These are phyloP conservation scores for Nymphaea colorata DNA, from an alignment of 164 flowering plant species.

Conservation along the genomic window DNA sequence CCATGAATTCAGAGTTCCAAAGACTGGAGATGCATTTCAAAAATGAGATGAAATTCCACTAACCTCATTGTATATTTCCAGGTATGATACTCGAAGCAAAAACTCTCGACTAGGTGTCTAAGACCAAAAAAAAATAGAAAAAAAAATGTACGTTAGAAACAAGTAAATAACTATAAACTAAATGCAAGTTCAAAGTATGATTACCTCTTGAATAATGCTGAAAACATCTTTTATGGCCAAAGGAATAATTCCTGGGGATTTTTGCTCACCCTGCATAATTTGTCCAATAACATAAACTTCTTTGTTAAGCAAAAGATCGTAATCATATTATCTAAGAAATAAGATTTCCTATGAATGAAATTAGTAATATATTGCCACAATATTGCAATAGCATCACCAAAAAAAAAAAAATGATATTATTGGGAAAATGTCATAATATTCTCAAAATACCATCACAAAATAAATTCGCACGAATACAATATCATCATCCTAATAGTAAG, in stretches of 20 bases:
- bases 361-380: no score
- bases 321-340: neutral
- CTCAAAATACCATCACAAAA: no score
- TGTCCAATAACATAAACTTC: neutral
- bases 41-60: constrained; percentile 9
- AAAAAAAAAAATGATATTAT: no score
- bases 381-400: no score
- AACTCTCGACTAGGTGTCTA: constrained; percentile 73
- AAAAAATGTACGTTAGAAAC: no score
- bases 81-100: constrained; percentile 81
- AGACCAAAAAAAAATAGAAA: constrained; percentile 3
- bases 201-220: constrained; percentile 77
- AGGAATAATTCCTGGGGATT: constrained; percentile 77
- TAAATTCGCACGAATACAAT: no score
- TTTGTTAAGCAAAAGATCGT: neutral
- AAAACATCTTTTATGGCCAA: constrained; percentile 80
- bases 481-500: no score
- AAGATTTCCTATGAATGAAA: no score
- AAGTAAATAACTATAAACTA: neutral
- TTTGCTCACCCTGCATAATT: constrained; percentile 61
- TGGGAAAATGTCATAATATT: no score
- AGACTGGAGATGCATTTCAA: neutral
- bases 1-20: no score
- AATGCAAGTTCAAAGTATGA: neutral
- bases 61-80: constrained; percentile 90